Percentiles rank a stretch among this genome's conserved stretches.
These are phyloP conservation scores for Cenococcum geophilum DNA, from an alignment of 495 filamentous ascomycete species.

Conservation along the genomic window DNA sequence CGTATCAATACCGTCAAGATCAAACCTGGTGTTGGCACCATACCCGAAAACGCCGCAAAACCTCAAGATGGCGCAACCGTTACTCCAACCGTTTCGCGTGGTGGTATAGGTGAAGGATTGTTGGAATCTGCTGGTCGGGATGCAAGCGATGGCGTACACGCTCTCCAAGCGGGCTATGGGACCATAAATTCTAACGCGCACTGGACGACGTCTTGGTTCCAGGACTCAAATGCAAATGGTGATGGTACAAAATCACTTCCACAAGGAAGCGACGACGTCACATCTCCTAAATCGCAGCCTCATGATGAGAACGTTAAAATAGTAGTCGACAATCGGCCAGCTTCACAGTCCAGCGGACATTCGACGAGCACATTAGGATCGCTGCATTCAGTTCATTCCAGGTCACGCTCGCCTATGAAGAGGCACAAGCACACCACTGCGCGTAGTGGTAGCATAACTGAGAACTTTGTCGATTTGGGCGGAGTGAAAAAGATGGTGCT, in stretches of 20 bases:
- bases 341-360: constrained; percentile 2
- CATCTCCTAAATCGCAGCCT: constrained; percentile 16
- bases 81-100: constrained; percentile 35
- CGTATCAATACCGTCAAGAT: constrained; percentile 88
- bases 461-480: constrained; percentile 74
- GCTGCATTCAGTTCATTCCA: constrained; percentile 22
- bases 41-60: constrained; percentile 16
- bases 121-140: constrained; percentile 47
- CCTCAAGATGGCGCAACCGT: constrained; percentile 6
- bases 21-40: constrained; percentile 49
- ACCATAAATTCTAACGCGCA: constrained; percentile 40
- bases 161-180: constrained; percentile 61
- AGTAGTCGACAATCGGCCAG: constrained; percentile 4
- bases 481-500: constrained; percentile 82
- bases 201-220: constrained; percentile 21
- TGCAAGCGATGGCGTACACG: constrained; percentile 65
- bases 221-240: background rate
- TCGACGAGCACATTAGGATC: constrained; percentile 25
- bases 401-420: constrained; percentile 12
- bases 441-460: constrained; percentile 81
- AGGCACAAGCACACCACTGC: constrained; percentile 49
- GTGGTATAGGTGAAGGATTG: constrained; percentile 50
- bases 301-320: constrained; percentile 11
- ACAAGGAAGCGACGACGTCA: constrained; percentile 2
- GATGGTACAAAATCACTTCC: constrained; percentile 10